A percentile compares a stretch with the other conserved stretches of the same genome.
Evolutionary conservation across 2,329 filamentous ascomycete genomes (phyloP).

Genomic region (Aspergillus uvarum): DNA sequence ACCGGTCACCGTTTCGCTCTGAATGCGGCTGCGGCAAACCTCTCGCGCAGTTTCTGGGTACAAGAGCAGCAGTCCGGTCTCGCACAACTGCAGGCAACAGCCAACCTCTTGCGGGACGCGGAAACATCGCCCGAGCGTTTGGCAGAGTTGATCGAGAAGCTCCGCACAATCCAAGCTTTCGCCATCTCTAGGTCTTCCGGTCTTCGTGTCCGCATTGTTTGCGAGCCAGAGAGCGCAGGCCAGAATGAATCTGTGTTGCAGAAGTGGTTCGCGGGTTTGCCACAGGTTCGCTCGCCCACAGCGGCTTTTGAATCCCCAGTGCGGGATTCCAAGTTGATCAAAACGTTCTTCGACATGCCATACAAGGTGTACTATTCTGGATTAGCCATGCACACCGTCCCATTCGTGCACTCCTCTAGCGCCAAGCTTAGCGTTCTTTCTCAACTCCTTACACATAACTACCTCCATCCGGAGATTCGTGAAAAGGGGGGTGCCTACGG

Average conservation of each 20-base stretch:
- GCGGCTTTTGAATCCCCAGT: slow-evolving; percentile 23
- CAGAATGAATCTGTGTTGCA: slow-evolving; percentile 70
- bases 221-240: slow-evolving; percentile 69
- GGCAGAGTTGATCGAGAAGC: slow-evolving; percentile 72
- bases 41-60: slow-evolving; percentile 70
- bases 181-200: slow-evolving; percentile 67
- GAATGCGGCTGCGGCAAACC: slow-evolving; percentile 75
- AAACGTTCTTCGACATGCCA: slow-evolving; percentile 88
- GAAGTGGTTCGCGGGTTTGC: slow-evolving; percentile 66
- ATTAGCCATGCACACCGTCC: slow-evolving; percentile 75
- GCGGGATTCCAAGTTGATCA: slow-evolving; percentile 49
- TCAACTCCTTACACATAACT: slow-evolving; percentile 91
- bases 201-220: slow-evolving; percentile 81
- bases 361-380: slow-evolving; percentile 97
- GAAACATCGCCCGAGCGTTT: slow-evolving; percentile 69
- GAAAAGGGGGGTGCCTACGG: slow-evolving; percentile 98
- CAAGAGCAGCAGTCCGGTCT: slow-evolving; percentile 87
- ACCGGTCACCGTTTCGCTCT: slow-evolving; percentile 86
- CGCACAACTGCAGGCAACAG: slow-evolving; percentile 81
- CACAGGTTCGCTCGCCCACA: slow-evolving; percentile 46
- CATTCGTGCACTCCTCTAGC: slow-evolving; percentile 73
- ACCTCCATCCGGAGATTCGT: slow-evolving; percentile 93
- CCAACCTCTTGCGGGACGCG: slow-evolving; percentile 67
- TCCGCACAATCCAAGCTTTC: slow-evolving; percentile 80
- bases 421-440: slow-evolving; percentile 85